These are phyloP conservation scores for Juglanconis sp. DNA, from an alignment of 2,329 filamentous ascomycete species.

Conservation along the genomic window DNA sequence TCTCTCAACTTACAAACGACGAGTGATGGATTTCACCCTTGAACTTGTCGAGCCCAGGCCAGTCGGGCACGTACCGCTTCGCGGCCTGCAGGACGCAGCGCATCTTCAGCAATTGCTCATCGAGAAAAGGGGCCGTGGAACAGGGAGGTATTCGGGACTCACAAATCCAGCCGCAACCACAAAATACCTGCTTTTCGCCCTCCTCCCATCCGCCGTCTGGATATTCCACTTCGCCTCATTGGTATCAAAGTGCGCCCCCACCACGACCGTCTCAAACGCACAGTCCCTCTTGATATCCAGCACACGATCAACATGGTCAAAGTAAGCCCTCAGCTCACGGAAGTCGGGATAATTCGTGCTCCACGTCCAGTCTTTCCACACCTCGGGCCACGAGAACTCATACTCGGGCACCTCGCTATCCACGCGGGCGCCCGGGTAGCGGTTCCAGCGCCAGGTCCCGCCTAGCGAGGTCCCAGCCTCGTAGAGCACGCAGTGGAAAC, in stretches of 20 bases:
- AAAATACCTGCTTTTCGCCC: slow-evolving; percentile 46
- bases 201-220: slow-evolving; percentile 47
- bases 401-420: slow-evolving; percentile 35
- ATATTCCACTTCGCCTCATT: slow-evolving; percentile 45
- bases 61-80: slow-evolving; percentile 58
- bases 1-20: slow-evolving; percentile 34
- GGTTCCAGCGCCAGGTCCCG: slow-evolving; percentile 43
- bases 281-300: slow-evolving; percentile 54
- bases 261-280: slow-evolving; percentile 53
- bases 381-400: slow-evolving; percentile 37
- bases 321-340: slow-evolving; percentile 52
- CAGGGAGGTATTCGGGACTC: slow-evolving; percentile 8
- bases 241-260: slow-evolving; percentile 49
- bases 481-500: neutral
- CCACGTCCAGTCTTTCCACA: slow-evolving; percentile 56
- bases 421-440: slow-evolving; percentile 41
- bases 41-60: slow-evolving; percentile 57
- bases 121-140: neutral
- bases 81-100: slow-evolving; percentile 37
- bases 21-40: slow-evolving; percentile 57
- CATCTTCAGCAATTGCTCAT: neutral
- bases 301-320: slow-evolving; percentile 54
- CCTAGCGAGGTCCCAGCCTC: slow-evolving; percentile 36
- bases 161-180: slow-evolving; percentile 52
- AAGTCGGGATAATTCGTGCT: slow-evolving; percentile 47